These are phyloP conservation scores for Fragaria nilgerrensis DNA, from an alignment of 306 rosid genomes.

Conservation along the genomic window DNA sequence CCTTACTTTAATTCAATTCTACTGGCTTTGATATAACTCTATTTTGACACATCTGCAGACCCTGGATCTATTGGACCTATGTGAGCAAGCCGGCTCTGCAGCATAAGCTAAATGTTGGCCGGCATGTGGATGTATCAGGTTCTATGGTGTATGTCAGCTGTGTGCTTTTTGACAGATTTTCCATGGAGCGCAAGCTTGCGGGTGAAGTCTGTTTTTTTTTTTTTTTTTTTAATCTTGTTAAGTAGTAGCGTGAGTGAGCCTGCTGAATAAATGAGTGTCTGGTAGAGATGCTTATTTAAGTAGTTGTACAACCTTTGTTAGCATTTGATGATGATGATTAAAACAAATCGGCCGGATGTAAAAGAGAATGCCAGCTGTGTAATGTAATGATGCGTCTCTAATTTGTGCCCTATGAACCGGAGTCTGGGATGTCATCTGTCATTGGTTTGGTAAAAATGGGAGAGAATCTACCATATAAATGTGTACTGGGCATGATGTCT, in stretches of 20 bases:
- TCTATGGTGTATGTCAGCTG: slow-evolving; percentile 49
- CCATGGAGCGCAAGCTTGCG: slow-evolving; percentile 96
- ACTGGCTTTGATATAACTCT: neutral
- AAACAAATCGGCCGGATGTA: slow-evolving; percentile 28
- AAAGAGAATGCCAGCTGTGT: slow-evolving; percentile 33
- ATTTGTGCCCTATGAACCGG: slow-evolving; percentile 12
- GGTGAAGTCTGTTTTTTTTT: slow-evolving; percentile 38
- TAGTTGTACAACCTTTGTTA: slow-evolving; percentile 43
- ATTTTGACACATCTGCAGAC: slow-evolving; percentile 55
- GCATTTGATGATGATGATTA: slow-evolving; percentile 32
- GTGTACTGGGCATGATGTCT: neutral
- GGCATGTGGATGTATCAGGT: slow-evolving; percentile 39
- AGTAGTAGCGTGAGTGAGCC: slow-evolving; percentile 39
- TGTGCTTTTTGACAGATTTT: slow-evolving; percentile 66
- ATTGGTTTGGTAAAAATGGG: neutral
- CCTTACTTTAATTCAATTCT: neutral
- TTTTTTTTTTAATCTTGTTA: slow-evolving; percentile 17
- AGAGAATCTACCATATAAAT: slow-evolving; percentile 6
- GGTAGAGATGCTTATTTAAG: slow-evolving; percentile 40
- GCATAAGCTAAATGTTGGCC: slow-evolving; percentile 51
- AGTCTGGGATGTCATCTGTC: slow-evolving; percentile 12
- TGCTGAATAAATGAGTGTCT: slow-evolving; percentile 54
- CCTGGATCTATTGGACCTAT: slow-evolving; percentile 84
- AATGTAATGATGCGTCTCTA: slow-evolving; percentile 22
- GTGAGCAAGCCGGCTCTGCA: slow-evolving; percentile 86